Percentiles rank a stretch among this genome's conserved stretches.
phyloP scores from a whole-genome alignment of 805 yeast species.

The Kuraishia borneana region DNA sequence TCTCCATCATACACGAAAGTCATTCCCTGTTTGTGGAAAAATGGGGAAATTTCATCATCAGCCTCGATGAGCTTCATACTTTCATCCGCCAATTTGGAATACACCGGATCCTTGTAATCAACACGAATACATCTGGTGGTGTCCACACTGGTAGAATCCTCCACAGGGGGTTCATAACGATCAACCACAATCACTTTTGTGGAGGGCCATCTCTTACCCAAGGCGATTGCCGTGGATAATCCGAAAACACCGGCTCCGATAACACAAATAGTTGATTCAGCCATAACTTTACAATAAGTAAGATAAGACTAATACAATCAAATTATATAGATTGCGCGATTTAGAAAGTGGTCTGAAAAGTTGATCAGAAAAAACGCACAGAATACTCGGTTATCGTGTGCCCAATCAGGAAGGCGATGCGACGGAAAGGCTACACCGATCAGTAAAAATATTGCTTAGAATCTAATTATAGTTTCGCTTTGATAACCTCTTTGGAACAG shows the following conservation, averaged over 20 bases:
- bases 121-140: constrained; percentile 14
- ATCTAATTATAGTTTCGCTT: too few species aligned
- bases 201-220: constrained; percentile 11
- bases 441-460: too few species aligned
- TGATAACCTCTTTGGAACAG: too few species aligned
- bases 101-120: constrained; percentile 11
- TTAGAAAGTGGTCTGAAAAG: background rate
- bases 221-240: constrained; percentile 27
- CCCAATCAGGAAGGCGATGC: too few species aligned
- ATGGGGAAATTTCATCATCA: constrained; percentile 11
- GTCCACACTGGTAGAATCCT: constrained; percentile 14
- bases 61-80: constrained; percentile 9
- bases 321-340: background rate
- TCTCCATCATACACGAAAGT: constrained; percentile 13
- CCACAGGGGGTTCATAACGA: constrained; percentile 16
- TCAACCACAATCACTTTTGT: constrained; percentile 11
- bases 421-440: too few species aligned
- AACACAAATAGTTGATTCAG: constrained; percentile 7
- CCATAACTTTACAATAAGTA: background rate
- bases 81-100: constrained; percentile 11
- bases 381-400: too few species aligned
- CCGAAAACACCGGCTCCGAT: constrained; percentile 45
- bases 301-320: background rate
- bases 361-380: too few species aligned
- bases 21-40: constrained; percentile 14